A percentile compares a stretch with the other conserved stretches of the same genome.
Conservation (phyloP, 129 eudicot species). For the Calendula officinalis region DNA sequence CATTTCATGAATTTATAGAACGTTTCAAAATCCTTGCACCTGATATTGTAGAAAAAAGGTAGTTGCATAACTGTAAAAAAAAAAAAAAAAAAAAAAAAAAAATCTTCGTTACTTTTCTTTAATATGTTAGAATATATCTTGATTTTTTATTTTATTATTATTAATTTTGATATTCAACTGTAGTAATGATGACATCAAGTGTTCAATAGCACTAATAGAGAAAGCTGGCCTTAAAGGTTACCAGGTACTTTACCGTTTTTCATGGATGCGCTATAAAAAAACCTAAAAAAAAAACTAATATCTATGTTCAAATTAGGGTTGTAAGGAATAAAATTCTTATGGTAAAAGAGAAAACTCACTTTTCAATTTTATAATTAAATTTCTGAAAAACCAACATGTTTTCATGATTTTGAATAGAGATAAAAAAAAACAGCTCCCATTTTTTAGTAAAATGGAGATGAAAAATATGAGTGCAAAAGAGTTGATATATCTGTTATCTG, state of each 20-base stretch:
- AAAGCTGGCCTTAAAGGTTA: conserved; percentile 61
- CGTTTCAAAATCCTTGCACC: conserved; percentile 81
- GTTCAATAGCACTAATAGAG: conserved; percentile 51
- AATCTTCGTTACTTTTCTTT: background rate
- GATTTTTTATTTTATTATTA: conserved; percentile 9
- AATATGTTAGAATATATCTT: background rate
- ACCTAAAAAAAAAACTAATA: too few species aligned
- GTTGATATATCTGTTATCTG: conserved; percentile 5
- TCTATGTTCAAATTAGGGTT: too few species aligned
- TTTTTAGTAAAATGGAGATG: too few species aligned
- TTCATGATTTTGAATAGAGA: too few species aligned
- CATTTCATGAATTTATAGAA: conserved; percentile 60
- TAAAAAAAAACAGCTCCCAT: too few species aligned
- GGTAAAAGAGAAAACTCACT: too few species aligned
- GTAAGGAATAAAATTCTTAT: too few species aligned
- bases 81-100: too few species aligned
- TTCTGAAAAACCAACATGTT: too few species aligned
- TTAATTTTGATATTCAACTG: background rate
- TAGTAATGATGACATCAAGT: conserved; percentile 53
- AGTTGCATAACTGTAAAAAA: conserved; percentile 12
- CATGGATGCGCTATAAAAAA: background rate
- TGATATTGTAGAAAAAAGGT: conserved; percentile 56
- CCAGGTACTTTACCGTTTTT: conserved; percentile 53
- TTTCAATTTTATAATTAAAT: too few species aligned
- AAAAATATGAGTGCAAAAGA: too few species aligned